These are phyloP conservation scores for Daldinia vernicosa DNA, from an alignment of 495 filamentous ascomycete species.

Conservation along the genomic window DNA sequence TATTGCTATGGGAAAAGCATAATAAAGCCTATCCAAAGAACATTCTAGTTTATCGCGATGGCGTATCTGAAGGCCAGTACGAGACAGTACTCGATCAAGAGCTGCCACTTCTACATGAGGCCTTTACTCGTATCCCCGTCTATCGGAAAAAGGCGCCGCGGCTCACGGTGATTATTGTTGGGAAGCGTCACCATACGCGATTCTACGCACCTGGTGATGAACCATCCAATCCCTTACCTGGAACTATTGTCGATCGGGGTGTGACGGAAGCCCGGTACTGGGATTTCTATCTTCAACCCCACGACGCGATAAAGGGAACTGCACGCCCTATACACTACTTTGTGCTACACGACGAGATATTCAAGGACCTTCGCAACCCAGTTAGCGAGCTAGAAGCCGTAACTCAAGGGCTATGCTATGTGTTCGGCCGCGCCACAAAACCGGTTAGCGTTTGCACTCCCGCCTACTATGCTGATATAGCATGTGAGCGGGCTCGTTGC, in stretches of 20 bases:
- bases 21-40: constrained; percentile 61
- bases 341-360: constrained; percentile 71
- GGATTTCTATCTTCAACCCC: constrained; percentile 81
- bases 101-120: constrained; percentile 62
- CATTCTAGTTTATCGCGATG: constrained; percentile 82
- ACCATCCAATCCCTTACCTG: constrained; percentile 64
- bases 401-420: constrained; percentile 71
- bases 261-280: constrained; percentile 69
- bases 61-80: constrained; percentile 81
- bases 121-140: constrained; percentile 62
- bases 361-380: constrained; percentile 48
- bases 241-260: constrained; percentile 79
- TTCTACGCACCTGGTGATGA: constrained; percentile 65
- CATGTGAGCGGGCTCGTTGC: constrained; percentile 68
- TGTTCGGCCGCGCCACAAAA: constrained; percentile 72
- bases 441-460: constrained; percentile 73
- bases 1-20: constrained; percentile 64
- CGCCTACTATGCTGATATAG: constrained; percentile 75
- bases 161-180: constrained; percentile 65
- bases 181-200: constrained; percentile 82
- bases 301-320: constrained; percentile 79
- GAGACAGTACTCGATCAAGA: constrained; percentile 62
- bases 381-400: constrained; percentile 64
- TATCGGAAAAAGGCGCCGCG: constrained; percentile 56
- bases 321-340: constrained; percentile 79